Evolutionary conservation across 2,329 filamentous ascomycete species (phyloP).

Genomic region (Penicillium hesseltinei): DNA sequence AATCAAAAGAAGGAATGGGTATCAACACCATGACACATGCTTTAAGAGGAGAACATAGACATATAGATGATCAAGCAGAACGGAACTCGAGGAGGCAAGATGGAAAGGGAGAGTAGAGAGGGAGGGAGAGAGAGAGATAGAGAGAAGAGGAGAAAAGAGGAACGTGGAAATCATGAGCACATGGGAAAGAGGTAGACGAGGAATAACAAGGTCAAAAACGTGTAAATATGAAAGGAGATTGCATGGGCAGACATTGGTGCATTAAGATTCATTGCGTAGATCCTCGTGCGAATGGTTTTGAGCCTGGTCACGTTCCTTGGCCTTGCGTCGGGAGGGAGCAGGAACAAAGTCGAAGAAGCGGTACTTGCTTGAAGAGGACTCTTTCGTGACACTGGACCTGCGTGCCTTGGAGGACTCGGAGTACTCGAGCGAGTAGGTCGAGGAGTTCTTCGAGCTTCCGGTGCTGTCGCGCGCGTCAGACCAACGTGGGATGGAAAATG

Average conservation of each 20-base stretch:
- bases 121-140: conserved; percentile 1
- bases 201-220: conserved; percentile 10
- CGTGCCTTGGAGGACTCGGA: conserved; percentile 37
- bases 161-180: conserved; percentile 38
- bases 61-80: conserved; percentile 5
- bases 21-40: conserved; percentile 46
- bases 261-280: conserved; percentile 33
- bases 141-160: conserved; percentile 17
- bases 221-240: conserved; percentile 31
- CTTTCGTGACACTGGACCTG: conserved; percentile 40
- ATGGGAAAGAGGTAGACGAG: conserved; percentile 19
- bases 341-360: conserved; percentile 47
- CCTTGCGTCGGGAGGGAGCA: conserved; percentile 42
- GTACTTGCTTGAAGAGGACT: conserved; percentile 41
- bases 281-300: conserved; percentile 37
- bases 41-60: conserved; percentile 20
- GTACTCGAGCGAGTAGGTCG: conserved; percentile 46
- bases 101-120: conserved; percentile 12
- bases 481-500: conserved; percentile 42
- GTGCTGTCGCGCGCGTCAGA: conserved; percentile 43
- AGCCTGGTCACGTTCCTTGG: conserved; percentile 40
- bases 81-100: conserved; percentile 10
- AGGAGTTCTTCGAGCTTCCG: conserved; percentile 48
- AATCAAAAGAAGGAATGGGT: conserved; percentile 39
- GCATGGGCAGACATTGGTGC: conserved; percentile 14